These are phyloP conservation scores for Hypoxylon perforatum DNA, from an alignment of 495 filamentous ascomycete species.

Conservation along the genomic window DNA sequence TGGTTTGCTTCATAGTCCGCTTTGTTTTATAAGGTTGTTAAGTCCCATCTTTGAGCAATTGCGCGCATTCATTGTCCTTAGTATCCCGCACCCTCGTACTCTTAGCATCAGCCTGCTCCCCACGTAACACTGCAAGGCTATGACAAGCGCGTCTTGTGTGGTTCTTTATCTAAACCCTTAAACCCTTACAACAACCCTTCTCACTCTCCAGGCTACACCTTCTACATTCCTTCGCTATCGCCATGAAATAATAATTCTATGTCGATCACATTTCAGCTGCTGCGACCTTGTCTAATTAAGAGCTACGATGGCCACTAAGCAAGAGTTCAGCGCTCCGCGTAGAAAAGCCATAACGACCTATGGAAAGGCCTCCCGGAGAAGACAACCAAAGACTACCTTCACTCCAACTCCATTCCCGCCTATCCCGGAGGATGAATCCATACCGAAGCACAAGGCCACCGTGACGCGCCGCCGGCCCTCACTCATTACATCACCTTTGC, in stretches of 20 bases:
- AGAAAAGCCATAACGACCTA: conserved; percentile 54
- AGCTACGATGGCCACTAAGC: conserved; percentile 46
- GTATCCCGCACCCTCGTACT: conserved; percentile 5
- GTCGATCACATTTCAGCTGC: conserved; percentile 2
- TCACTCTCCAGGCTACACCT: background rate
- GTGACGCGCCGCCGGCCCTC: conserved; percentile 29
- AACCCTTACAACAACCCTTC: background rate
- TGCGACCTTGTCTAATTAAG: conserved; percentile 1
- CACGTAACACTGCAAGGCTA: conserved; percentile 28
- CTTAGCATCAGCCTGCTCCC: background rate
- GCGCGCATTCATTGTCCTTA: conserved; percentile 9
- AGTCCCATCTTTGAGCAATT: background rate
- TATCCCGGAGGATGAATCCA: conserved; percentile 44
- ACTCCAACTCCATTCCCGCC: conserved; percentile 40
- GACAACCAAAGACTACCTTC: conserved; percentile 42
- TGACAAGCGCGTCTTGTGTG: conserved; percentile 28
- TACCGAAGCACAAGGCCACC: conserved; percentile 33
- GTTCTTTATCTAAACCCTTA: conserved; percentile 8
- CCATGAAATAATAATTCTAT: conserved; percentile 13
- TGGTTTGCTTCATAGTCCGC: background rate
- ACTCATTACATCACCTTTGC: conserved; percentile 32
- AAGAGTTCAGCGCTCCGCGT: conserved; percentile 50
- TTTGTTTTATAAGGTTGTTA: background rate
- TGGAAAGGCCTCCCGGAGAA: conserved; percentile 50
- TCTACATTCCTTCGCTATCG: background rate